Base-by-base conservation (phyloP, 2,329 filamentous ascomycete species). In the Didymellaceae sp. region DNA sequence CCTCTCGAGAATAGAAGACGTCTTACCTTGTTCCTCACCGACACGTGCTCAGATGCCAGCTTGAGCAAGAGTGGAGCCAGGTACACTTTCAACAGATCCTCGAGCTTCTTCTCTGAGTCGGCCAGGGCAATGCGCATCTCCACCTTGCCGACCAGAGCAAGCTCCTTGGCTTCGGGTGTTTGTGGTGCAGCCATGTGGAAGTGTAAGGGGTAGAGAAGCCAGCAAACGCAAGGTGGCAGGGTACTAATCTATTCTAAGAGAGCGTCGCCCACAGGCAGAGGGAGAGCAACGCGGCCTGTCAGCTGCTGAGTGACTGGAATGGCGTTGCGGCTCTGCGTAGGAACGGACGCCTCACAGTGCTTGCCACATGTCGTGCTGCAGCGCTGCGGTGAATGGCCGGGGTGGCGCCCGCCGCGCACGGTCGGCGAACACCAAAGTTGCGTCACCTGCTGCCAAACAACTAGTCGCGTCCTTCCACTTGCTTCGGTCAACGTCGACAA, bases 21-120 rank as follows among this genome's bases (percentile, higher is more conserved):
- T 4, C 64, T 51, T 68, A 86, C 85, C 77, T 93, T 94, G 63
- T 87, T 87, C 63, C 93, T 85, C 21, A 97, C 94, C 34, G 85
- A 81, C 41, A 85, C 81, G 74, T 92, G 85, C 18, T 91, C 88
- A 38, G 92, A 97, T 24, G 82, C 86, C 24, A 95, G 85, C 71
- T 97, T 97, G 50, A 97, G 80, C 2, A 99, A 82, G 9, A 97
- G 76, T 0, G 93, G 88, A 3, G 89, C 78, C 20, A 99, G 80
- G 67, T 93, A 97, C 32, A 83, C 86, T 65, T 88, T 85, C 14
- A 99, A 80, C 13, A 94, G 79, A 18, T 85, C 77, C 70, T 93
- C 85, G 1, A 99, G 83, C 75, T 93, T 95, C 56, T 85, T 80
- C 70, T 97, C 93, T 42, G 91, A 87, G 62, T 91, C 89, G 21